Evolutionary conservation across 2,329 filamentous ascomycete genomes (phyloP), one percentile per base, ranked within the genome.

Genomic region (Dothistroma septosporum): DNA sequence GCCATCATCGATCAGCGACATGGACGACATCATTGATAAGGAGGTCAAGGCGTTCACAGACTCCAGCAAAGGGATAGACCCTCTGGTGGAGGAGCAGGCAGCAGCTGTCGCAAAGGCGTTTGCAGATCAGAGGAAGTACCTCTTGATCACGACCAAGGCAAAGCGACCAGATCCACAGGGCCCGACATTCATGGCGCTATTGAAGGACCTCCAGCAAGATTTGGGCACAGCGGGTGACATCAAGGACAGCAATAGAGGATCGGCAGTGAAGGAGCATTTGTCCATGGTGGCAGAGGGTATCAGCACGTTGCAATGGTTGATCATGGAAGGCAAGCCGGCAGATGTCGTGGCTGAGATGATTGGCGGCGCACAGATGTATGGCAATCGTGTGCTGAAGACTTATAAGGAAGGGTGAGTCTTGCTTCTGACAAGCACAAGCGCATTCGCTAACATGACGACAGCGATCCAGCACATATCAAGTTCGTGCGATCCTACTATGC

Each of bases 401-500:
- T 87, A 89, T 76, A 97, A 95, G 78, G 92, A 90, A 65, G 88
- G 86, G 87, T 89, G 74, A 68, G 83, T 68, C 44, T 22, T 12
- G 8, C 22, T n/a, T 12, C 24, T 16, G 14, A 35, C 24, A 22
- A 41, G 50, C n/a, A 53, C 11, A n/a, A 37, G 19, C 11, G 16
- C 21, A 19, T 10, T 16, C 32, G 61, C 55, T 59, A 54, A 56
- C 22, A 22, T 48, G 46, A 12, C 50, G 24, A 16, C 66, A 94
- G 90, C 78, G 90, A 93, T 70, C 83, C 85, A 58, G 85, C 86
- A 69, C 90, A 97, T 70, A 83, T 92, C 58, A 88, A 94, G 72
- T 99, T 92, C 86, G 86, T 97, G 35, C 90, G 93, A 71, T 82
- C 91, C n/a, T 97, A 95, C 79, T 96, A 96, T 77, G 87, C 88